These are phyloP conservation scores for Sporisorium sorghi DNA, from an alignment of 1,284 basidiomycete genomes.

Conservation along the genomic window DNA sequence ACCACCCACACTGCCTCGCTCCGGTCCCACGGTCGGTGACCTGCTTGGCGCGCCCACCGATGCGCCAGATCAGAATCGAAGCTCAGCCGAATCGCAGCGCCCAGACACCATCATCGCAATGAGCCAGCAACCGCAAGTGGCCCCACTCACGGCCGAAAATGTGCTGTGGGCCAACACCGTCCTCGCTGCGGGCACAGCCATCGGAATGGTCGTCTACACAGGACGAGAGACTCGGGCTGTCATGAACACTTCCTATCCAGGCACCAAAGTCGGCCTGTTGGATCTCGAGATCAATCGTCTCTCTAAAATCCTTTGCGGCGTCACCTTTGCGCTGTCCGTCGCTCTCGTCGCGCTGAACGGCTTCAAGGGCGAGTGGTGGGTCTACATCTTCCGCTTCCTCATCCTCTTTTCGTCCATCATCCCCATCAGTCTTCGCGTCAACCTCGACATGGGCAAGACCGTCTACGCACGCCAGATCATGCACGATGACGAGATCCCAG, in stretches of 20 bases:
- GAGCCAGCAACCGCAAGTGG: slow-evolving; percentile 60
- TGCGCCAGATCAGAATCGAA: slow-evolving; percentile 24
- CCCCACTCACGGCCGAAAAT: slow-evolving; percentile 82
- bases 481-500: slow-evolving; percentile 89
- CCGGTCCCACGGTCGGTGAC: slow-evolving; percentile 70
- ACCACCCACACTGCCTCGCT: slow-evolving; percentile 23
- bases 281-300: slow-evolving; percentile 95
- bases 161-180: slow-evolving; percentile 98
- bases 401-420: slow-evolving; percentile 99
- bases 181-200: slow-evolving; percentile 89
- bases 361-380: slow-evolving; percentile 93
- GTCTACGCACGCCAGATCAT: slow-evolving; percentile 96
- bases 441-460: slow-evolving; percentile 99
- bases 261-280: slow-evolving; percentile 90
- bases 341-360: slow-evolving; percentile 94
- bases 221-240: slow-evolving; percentile 94
- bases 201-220: slow-evolving; percentile 93
- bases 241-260: slow-evolving; percentile 98
- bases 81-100: slow-evolving; percentile 30
- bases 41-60: slow-evolving; percentile 29
- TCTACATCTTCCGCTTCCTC: slow-evolving; percentile 95
- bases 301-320: slow-evolving; percentile 95
- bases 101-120: slow-evolving; percentile 69
- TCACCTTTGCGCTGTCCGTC: slow-evolving; percentile 91
- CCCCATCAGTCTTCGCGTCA: slow-evolving; percentile 97